Base-by-base conservation (phyloP, 176 grass and related monocot species). In the Musa acuminata region DNA sequence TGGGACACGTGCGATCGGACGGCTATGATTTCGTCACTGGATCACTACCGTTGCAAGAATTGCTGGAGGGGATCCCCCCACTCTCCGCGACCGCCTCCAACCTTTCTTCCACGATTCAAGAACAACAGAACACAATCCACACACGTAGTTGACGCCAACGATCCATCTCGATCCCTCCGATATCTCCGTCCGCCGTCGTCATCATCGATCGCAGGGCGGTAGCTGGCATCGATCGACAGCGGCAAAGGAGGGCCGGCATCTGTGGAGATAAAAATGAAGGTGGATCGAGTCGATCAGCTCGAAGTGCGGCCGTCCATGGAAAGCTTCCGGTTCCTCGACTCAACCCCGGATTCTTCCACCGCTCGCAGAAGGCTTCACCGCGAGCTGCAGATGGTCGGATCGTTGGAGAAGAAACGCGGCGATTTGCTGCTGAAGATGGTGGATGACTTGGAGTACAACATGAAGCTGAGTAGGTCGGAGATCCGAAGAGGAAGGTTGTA, bases 401-500 rank as follows among this genome's bases (percentile, higher is more conserved):
- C 85, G 72, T 78, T 92, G 65, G 83, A 92, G 81, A 43, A 67
- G 75, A 65, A 79, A 88, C 21, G 84, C 84, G 52, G 75, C n/a
- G 65, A 83, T 65, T 79, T 81, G 14, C 75, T 65, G n/a, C n/a
- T 65, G 59, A 64, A 8, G 59, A 77, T 64, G 75, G 49, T 66
- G 20, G 49, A 77, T 9, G 60, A 52, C 11, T 26, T 52, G 75
- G 75, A 77, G 60, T 12, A 8, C 11, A 51, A 77, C 21, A 52
- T 64, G n/a, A 77, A 65, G 58, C 52, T 10, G 72, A 57, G 52
- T 11, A 43, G 22, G 20, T 49, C 10, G 35, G 75, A 77, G 7
- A 17, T 35, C 49, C 13, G 2, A 7, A 87, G 69, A 75, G 90
- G 90, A 63, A 79, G 79, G 62, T 71, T 78, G 73, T 93, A 93